Evolutionary conservation across 495 filamentous ascomycete genomes (phyloP).

Genomic region (Aspergillus bridgeri): DNA sequence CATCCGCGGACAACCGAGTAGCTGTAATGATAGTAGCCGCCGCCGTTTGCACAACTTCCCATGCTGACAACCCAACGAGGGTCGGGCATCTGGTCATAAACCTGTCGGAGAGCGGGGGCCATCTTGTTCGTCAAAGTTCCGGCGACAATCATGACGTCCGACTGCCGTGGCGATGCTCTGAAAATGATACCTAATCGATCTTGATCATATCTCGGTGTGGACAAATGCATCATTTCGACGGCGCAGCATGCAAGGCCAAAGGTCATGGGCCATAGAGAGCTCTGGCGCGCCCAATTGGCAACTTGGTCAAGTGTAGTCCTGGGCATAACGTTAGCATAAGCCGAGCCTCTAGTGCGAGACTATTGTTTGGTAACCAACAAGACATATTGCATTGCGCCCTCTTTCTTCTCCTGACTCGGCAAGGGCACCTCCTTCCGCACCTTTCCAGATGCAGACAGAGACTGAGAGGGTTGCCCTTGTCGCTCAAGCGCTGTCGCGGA

Average conservation of each 20-base stretch:
- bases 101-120: conserved; percentile 89
- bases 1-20: conserved; percentile 90
- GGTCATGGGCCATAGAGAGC: conserved; percentile 95
- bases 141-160: conserved; percentile 97
- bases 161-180: conserved; percentile 90
- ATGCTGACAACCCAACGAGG: conserved; percentile 94
- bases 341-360: background rate
- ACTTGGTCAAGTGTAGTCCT: conserved; percentile 91
- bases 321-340: conserved; percentile 11
- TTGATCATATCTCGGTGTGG: conserved; percentile 93
- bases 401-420: conserved; percentile 86
- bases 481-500: conserved; percentile 42
- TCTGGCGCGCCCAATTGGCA: conserved; percentile 91
- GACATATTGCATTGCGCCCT: conserved; percentile 95
- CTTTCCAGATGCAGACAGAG: conserved; percentile 49
- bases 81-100: conserved; percentile 98
- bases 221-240: conserved; percentile 98
- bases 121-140: conserved; percentile 98
- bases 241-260: conserved; percentile 97
- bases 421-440: conserved; percentile 74
- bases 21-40: conserved; percentile 96
- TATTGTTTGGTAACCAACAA: conserved; percentile 62
- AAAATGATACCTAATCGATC: conserved; percentile 96
- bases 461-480: conserved; percentile 39
- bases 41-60: conserved; percentile 93